phyloP scores from a whole-genome alignment of 2,329 filamentous ascomycete species.

The Onygenales sp. region DNA sequence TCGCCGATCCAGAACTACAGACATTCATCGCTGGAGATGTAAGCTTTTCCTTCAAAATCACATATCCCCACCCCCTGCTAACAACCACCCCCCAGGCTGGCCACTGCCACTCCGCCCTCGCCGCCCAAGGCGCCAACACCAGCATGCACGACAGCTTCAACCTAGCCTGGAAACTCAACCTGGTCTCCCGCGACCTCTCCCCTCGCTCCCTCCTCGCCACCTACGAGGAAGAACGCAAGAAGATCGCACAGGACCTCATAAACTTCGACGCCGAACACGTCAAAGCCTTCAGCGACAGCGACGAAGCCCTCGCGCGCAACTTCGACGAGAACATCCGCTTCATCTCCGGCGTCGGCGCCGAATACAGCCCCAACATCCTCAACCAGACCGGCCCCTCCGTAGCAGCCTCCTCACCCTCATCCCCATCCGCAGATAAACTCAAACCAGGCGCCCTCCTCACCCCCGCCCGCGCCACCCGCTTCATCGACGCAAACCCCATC shows the following conservation, averaged over 20 bases:
- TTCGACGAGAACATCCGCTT: constrained; percentile 63
- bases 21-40: constrained; percentile 44
- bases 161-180: constrained; percentile 27
- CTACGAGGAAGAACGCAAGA: constrained; percentile 20
- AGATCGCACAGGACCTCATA: constrained; percentile 4
- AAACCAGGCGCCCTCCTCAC: constrained; percentile 42
- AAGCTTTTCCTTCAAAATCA: neutral
- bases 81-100: constrained; percentile 14
- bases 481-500: constrained; percentile 68
- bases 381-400: constrained; percentile 42
- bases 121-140: constrained; percentile 43
- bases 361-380: constrained; percentile 55
- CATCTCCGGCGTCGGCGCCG: constrained; percentile 62
- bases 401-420: constrained; percentile 26
- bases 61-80: neutral
- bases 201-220: constrained; percentile 16
- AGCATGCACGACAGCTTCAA: constrained; percentile 29
- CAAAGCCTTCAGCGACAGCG: constrained; percentile 48
- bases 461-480: constrained; percentile 62
- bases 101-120: constrained; percentile 55
- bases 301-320: constrained; percentile 56
- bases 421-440: constrained; percentile 26
- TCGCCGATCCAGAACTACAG: constrained; percentile 31
- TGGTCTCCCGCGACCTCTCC: constrained; percentile 18
- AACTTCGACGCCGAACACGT: constrained; percentile 31